Conservation (phyloP, 345 rosid genomes). For the Zanthoxylum bungeanum region DNA sequence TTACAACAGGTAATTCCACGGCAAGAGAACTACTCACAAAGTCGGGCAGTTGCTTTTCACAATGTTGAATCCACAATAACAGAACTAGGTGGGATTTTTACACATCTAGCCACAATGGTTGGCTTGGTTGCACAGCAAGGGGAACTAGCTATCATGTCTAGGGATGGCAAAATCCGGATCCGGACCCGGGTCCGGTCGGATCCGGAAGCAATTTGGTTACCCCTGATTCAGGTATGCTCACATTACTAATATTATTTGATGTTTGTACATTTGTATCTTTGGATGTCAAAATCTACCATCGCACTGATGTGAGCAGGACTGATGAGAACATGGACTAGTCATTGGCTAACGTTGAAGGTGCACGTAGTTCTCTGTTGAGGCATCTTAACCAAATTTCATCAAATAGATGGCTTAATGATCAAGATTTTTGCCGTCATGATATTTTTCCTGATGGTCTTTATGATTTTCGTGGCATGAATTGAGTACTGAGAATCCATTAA, state of each 20-base stretch:
- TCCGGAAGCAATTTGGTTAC: no score
- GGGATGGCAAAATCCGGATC: no score
- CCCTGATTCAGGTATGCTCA: conserved; percentile 54
- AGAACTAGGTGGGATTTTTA: conserved; percentile 87
- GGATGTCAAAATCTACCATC: conserved; percentile 8
- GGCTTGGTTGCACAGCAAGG: conserved; percentile 88
- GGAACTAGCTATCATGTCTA: conserved; percentile 88
- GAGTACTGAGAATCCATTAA: not conserved
- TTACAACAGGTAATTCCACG: conserved; percentile 79
- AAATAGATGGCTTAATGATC: conserved; percentile 91
- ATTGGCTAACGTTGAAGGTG: conserved; percentile 78
- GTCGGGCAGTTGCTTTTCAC: conserved; percentile 73
- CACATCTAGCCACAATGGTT: conserved; percentile 91
- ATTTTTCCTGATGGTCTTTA: conserved; percentile 58
- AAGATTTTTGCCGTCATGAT: conserved; percentile 79
- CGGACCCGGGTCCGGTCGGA: no score
- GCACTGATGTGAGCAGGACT: conserved; percentile 50
- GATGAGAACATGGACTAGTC: conserved; percentile 96
- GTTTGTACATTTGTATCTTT: not conserved
- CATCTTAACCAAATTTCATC: conserved; percentile 81
- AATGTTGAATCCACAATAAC: conserved; percentile 86
- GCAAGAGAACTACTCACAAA: conserved; percentile 68
- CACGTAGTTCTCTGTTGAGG: conserved; percentile 65
- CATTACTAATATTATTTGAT: conserved; percentile 4
- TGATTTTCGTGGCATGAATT: conserved; percentile 68